A percentile compares a stretch with the other conserved stretches of the same genome.
Conservation (phyloP, 176 grass and related monocot genomes). For the Eragrostis curvula region DNA sequence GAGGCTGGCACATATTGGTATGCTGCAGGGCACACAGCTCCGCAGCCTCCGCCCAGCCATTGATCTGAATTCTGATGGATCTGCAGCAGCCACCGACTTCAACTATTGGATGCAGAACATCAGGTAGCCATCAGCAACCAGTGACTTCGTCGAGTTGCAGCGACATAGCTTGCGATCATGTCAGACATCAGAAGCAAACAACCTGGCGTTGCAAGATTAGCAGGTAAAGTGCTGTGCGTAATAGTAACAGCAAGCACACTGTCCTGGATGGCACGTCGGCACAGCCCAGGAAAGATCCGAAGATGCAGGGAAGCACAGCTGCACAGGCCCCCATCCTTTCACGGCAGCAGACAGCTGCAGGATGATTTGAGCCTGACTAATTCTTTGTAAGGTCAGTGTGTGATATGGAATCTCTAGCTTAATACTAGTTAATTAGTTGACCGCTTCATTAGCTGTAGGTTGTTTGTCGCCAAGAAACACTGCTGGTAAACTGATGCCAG, state of each 20-base stretch:
- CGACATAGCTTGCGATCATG: slow-evolving; percentile 28
- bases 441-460: neutral
- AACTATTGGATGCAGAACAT: slow-evolving; percentile 29
- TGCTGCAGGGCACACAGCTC: neutral
- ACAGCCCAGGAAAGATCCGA: slow-evolving; percentile 31
- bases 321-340: slow-evolving; percentile 25
- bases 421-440: neutral
- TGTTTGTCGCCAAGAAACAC: neutral
- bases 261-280: slow-evolving; percentile 20
- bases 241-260: neutral
- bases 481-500: neutral
- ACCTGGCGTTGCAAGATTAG: neutral
- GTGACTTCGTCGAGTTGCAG: neutral
- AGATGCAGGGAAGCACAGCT: neutral
- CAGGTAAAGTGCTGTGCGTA: neutral
- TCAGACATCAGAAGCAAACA: slow-evolving; percentile 16
- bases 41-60: slow-evolving; percentile 12
- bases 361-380: neutral
- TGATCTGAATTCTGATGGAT: neutral
- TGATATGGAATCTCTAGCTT: slow-evolving; percentile 12
- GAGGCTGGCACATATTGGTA: neutral
- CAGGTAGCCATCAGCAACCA: slow-evolving; percentile 22
- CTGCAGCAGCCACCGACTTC: slow-evolving; percentile 23
- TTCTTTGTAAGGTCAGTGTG: neutral
- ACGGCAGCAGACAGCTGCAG: neutral